Base-by-base conservation (phyloP, 1,284 basidiomycete genomes). In the Heterobasidion occidentale region DNA sequence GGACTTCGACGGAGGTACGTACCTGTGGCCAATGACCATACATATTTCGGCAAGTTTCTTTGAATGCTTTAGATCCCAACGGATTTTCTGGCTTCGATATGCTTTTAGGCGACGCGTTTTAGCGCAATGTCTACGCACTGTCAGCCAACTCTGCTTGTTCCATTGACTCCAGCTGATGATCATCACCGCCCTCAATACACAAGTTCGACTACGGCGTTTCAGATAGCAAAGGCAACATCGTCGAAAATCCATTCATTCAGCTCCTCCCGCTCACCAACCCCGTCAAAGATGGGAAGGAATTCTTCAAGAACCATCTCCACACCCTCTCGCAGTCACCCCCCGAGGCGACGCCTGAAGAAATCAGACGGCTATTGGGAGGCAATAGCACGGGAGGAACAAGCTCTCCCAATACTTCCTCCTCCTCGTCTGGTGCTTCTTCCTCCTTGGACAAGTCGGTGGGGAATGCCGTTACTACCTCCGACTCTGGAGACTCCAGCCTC, bases 71-170 rank as follows among this genome's bases (percentile, higher is more conserved):
- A 52, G 9, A 54, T 52, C 17, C 20, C 55, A 44, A 4, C 5
- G 27, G 27, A 27, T 27, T 27, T 27, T 27, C 27, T 6, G 63
- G 65, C 38, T 67, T 69, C 47, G 70, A 71, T 59, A 59, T 67
- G 46, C 63, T 77, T 55, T 64, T 77, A 15, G 76, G 76, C 51
- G 71, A 71, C 53, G 64, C 67, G 15, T 72, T 72, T 65, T 64
- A 71, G 19, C 68, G 74, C 60, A 76, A 74, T 59, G 68, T 67
- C 58, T 76, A 75, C 65, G 70, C 70, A 11, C 68, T 73, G 60
- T 76, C 66, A 56, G 66, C 61, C 12, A 11, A 12, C 11, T 48
- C 19, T 27, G 12, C 46, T 7, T 9, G 20, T 34, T 48, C 12
- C 7, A 9, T 36, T 14, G 6, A 42, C 15, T 8, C 9, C 47